Base-by-base conservation (phyloP, 345 rosid species). In the Viola odorata region DNA sequence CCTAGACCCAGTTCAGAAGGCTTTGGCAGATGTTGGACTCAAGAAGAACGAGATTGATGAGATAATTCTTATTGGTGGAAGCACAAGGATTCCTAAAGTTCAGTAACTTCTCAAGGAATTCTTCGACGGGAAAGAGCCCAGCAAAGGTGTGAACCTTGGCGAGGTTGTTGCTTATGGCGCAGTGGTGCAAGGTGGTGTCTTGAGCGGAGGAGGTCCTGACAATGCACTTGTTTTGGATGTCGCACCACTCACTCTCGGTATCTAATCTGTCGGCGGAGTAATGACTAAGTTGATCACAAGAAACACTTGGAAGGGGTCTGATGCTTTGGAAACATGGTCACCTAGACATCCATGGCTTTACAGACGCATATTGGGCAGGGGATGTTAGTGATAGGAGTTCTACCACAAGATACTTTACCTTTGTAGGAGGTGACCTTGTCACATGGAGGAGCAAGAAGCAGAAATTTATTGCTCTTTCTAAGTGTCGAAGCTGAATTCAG, bases 111-210 rank as follows among this genome's bases (percentile, higher is more conserved):
- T 72, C 32, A 67, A 58, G 65, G 72, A 72, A 15, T 72, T 36
- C 65, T 72, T 73, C 16, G 49, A 73, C 10, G 77, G 77, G n/a
- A n/a, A n/a, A n/a, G n/a, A n/a, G n/a, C n/a, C n/a, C n/a, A n/a
- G n/a, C n/a, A n/a, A n/a, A n/a, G n/a, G n/a, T 49, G 69, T 73
- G 49, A 73, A 73, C 54, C 77, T 72, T 0, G 77, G 67, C n/a
- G 69, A 73, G 53, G 77, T 59, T 37, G 73, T 67, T 55, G 69
- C 77, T 58, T 68, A 63, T 55, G 73, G 77, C 59, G 76, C 76
- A 7, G 76, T 68, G 1, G 76, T 67, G 23, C 69, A 67, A 42
- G 76, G 76, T 37, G 72, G 72, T 50, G 63, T 72, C 49, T 63
- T 72, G 48, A 72, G 76, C 12, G 69, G 76, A n/a, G 76, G 62